Base-by-base conservation (phyloP, 1,284 basidiomycete genomes). In the Ceratobasidium sp. region DNA sequence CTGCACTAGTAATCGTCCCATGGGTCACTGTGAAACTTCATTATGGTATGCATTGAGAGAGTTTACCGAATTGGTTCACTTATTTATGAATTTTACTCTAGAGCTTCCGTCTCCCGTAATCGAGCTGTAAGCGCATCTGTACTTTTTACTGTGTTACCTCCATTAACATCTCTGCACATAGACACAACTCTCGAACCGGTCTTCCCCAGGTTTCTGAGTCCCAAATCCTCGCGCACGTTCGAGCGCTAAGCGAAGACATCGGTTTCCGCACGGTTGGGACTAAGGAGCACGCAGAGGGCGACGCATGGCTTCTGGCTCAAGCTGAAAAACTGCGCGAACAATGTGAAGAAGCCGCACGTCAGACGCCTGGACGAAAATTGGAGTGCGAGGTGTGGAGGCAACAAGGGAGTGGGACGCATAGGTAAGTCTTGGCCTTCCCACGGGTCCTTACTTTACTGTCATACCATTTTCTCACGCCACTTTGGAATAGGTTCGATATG, bases 181-280 rank as follows among this genome's bases (percentile, higher is more conserved):
- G 57, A 12, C 52, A 15, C 15, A 33, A 78, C 59, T 23, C 71
- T 28, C 26, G 33, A n/a, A 80, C 91, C 0, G 86, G 86, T 50
- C 83, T 90, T 2, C 91, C 93, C 3, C 92, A 93, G 81, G 87
- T 93, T 38, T 93, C 93, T 0, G 93, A 95, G 83, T 82, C 88
- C 0, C 88, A 88, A 33, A 92, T 94, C 61, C 88, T 94, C 5
- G 86, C 85, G 2, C 85, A 91, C 71, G 88, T 91, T 1, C 89
- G 88, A 79, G 84, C 91, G 77, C 88, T 95, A 10, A 94, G 92
- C 0, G 95, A 96, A 83, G 91, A 91, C 44, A 95, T 97, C 78
- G 97, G 97, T 3, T 99, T 93, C 85, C 90, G 97, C 57, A 97
- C 95, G 0, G 95, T 98, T 20, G 97, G 97, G 0, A 97, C 96